These are phyloP conservation scores for Pestalotiopsis sp. DNA, from an alignment of 2,329 filamentous ascomycete species.

Conservation along the genomic window DNA sequence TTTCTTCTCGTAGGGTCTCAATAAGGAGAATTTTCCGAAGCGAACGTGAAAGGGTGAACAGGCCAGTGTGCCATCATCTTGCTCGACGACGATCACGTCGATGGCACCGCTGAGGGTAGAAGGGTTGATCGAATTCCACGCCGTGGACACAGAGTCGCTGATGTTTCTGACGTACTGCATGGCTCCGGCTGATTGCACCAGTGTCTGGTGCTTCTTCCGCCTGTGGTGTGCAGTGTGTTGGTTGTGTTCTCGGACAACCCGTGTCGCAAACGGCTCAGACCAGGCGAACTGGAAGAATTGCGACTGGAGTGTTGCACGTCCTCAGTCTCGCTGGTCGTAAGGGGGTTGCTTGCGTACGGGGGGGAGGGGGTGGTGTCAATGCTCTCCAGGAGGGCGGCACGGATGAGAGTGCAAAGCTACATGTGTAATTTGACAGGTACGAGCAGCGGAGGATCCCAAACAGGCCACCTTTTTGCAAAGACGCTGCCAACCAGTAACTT, in stretches of 20 bases:
- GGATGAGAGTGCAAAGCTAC: neutral
- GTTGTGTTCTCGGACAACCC: neutral
- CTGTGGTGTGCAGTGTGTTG: neutral
- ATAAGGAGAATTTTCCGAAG: conserved; percentile 95
- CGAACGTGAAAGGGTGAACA: conserved; percentile 98
- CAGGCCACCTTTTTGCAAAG: neutral
- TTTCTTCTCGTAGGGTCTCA: conserved; percentile 97
- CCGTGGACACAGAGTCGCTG: conserved; percentile 93
- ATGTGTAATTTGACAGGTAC: neutral
- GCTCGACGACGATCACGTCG: conserved; percentile 97
- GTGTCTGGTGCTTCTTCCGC: neutral
- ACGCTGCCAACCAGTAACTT: neutral
- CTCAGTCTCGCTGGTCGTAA: neutral
- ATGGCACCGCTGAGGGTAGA: conserved; percentile 96
- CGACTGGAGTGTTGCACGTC: neutral
- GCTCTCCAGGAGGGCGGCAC: neutral
- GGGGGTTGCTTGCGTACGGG: neutral
- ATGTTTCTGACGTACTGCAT: conserved; percentile 99
- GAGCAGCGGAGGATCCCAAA: neutral
- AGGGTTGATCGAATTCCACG: conserved; percentile 99
- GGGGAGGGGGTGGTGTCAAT: neutral
- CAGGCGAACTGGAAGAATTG: neutral
- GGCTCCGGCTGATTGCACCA: conserved; percentile 22
- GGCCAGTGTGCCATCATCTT: conserved; percentile 83
- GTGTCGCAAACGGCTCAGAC: neutral